Base-by-base conservation (phyloP, 371 early-diverging fungal species). In the Actinomortierella ambigua region DNA sequence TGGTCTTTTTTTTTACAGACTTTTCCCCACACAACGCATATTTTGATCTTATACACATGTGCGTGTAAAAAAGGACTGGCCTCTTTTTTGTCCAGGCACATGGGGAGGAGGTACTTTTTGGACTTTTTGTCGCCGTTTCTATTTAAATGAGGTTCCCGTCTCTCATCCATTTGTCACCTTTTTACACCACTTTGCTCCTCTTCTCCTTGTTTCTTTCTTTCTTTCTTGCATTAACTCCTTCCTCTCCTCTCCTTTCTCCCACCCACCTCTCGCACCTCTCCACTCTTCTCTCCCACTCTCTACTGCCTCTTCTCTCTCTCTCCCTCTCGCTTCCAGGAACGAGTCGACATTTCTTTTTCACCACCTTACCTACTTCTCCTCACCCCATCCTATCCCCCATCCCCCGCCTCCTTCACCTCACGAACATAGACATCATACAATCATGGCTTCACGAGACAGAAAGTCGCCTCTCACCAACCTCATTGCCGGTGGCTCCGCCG, bases 401-500 rank as follows among this genome's bases (percentile, higher is more conserved):
- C n/a, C n/a, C n/a, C n/a, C n/a, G n/a, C n/a, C n/a, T n/a, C n/a
- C n/a, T n/a, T n/a, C n/a, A n/a, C n/a, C n/a, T n/a, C 17, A 15
- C 8, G 17, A 15, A 48, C 8, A 48, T 44, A 44, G 2, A 48
- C 22, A 2, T 24, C 1, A 48, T 6, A 20, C 22, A 11, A 64
- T 23, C 22, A 65, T 62, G 63, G 67, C 67, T 41, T 59, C 66
- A 13, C 62, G 64, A 61, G 65, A 68, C 23, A 65, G 55, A 54
- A 77, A 76, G 55, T 61, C 83, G 47, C 79, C 89, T 29, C 61
- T 85, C 42, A 86, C 85, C n/a, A 92, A 92, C 75, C 77, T 93
- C 58, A 71, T 93, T 26, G 94, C 96, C 9, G 98, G 98, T 68
- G 98, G 97, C 57, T 77, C 92, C 11, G 98, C 98, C 3, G 98